Percentiles rank a stretch among this genome's conserved stretches.
Conservation (phyloP, 2,329 filamentous ascomycete species). For the Talaromyces sp. region DNA sequence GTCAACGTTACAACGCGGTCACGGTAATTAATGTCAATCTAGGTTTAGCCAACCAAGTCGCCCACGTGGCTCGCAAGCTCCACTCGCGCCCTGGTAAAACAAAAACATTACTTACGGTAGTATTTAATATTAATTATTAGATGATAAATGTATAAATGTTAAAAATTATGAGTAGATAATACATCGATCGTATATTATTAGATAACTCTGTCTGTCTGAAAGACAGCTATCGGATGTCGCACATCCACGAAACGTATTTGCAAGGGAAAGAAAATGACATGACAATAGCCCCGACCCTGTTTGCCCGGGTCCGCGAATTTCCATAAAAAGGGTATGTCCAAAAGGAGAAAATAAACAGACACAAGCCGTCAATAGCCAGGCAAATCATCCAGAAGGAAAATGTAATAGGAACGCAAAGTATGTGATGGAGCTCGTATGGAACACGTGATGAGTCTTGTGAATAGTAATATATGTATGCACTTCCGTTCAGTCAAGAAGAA, state of each 20-base stretch:
- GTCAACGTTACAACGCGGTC: background rate
- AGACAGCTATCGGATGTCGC: background rate
- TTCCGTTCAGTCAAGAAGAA: slow-evolving; percentile 1
- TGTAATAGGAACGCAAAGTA: slow-evolving; percentile 5
- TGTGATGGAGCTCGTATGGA: slow-evolving; percentile 6
- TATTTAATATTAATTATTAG: too few species aligned
- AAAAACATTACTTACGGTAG: background rate
- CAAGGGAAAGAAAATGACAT: background rate
- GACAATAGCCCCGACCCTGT: background rate
- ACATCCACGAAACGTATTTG: background rate
- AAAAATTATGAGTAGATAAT: background rate
- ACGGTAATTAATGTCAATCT: background rate
- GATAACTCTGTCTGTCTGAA: background rate
- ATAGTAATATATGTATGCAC: slow-evolving; percentile 7
- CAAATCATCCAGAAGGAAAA: background rate
- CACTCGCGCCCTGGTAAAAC: background rate
- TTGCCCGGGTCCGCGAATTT: background rate
- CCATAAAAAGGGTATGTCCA: background rate
- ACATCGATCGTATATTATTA: background rate
- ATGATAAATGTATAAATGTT: background rate
- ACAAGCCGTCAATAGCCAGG: background rate
- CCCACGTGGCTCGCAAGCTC: background rate
- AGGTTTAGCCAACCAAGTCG: background rate
- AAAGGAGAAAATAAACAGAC: background rate
- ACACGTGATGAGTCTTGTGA: slow-evolving; percentile 7